Evolutionary conservation across 1,284 basidiomycete genomes (phyloP).

Genomic region (Wallemia hederae): DNA sequence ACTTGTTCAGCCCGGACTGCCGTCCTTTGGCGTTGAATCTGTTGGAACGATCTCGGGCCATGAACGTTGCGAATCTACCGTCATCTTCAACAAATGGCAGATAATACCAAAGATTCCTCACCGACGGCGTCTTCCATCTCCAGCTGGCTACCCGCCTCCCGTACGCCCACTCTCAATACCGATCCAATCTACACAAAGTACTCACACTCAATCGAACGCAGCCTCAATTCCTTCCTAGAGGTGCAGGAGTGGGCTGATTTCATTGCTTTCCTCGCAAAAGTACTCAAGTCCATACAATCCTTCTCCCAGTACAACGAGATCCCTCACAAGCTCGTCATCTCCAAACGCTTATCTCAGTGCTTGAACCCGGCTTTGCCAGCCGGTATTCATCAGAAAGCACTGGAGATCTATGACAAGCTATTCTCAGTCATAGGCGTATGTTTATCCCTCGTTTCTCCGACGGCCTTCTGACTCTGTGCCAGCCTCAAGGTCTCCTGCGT

Average conservation of each 20-base stretch:
- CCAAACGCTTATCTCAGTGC: slow-evolving; percentile 85
- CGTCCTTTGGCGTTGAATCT: slow-evolving; percentile 33
- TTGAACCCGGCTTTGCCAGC: slow-evolving; percentile 86
- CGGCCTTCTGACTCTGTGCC: slow-evolving; percentile 1
- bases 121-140: not conserved
- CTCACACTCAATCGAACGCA: slow-evolving; percentile 62
- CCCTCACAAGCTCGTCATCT: slow-evolving; percentile 72
- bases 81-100: not conserved
- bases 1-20: slow-evolving; percentile 28
- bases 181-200: slow-evolving; percentile 97
- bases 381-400: slow-evolving; percentile 79
- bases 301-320: slow-evolving; percentile 81
- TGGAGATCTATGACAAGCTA: slow-evolving; percentile 85
- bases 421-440: slow-evolving; percentile 56
- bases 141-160: not conserved
- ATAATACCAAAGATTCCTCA: not conserved
- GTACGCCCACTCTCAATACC: not conserved
- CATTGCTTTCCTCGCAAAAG: slow-evolving; percentile 79
- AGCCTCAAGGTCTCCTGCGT: slow-evolving; percentile 61
- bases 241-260: slow-evolving; percentile 99
- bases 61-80: not conserved
- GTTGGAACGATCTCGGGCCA: slow-evolving; percentile 1
- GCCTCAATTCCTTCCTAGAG: slow-evolving; percentile 71
- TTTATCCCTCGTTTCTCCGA: not conserved
- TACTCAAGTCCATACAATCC: slow-evolving; percentile 85